Evolutionary conservation across 2,329 filamentous ascomycete genomes (phyloP), one percentile per base, ranked within the genome.

Genomic region (Pseudogymnoascus sp.): DNA sequence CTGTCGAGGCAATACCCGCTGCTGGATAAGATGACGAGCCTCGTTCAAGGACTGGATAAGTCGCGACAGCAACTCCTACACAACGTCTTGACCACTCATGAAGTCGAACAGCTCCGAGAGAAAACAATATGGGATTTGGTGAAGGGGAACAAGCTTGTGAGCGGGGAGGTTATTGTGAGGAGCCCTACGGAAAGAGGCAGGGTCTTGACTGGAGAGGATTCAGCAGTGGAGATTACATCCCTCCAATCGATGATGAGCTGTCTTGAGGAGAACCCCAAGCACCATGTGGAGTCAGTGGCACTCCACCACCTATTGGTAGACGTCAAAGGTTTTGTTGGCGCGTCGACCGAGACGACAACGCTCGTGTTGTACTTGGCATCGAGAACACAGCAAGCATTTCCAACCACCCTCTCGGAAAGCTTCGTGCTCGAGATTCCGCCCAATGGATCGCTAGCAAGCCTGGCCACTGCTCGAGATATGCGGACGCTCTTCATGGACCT

Each of bases 161-260:
- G 87, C 64, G 91, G 91, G 59, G 92, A 97, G 71, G 89, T 99
- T 57, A 96, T 99, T 72, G 94, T 99, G 63, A 86, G 94, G 31
- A 94, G 95, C 74, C 91, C 94, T 1, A 82, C 81, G 17, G 86
- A 92, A 71, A 84, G 88, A 31, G 94, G 94, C 7, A 85, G 92
- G 50, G 86, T 97, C 29, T 76, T 99, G 68, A 97, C 92, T 0
- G 91, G 90, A 10, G 89, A 97, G 60, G 94, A 99, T 74, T 96
- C 92, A 0, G 90, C 94, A 3, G 89, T 97, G 29, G 89, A 96
- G 63, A 84, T 97, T 66, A 93, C 93, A 5, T 91, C 86, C 71
- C 78, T 97, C 62, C 95, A 99, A 76, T 95, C 94, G 4, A 84
- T 92, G 71, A 99, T 99, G 94, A 96, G 92, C 74, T 82, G 97